Conservation (phyloP, 495 filamentous ascomycete species). For the Clohesyomyces aquaticus region DNA sequence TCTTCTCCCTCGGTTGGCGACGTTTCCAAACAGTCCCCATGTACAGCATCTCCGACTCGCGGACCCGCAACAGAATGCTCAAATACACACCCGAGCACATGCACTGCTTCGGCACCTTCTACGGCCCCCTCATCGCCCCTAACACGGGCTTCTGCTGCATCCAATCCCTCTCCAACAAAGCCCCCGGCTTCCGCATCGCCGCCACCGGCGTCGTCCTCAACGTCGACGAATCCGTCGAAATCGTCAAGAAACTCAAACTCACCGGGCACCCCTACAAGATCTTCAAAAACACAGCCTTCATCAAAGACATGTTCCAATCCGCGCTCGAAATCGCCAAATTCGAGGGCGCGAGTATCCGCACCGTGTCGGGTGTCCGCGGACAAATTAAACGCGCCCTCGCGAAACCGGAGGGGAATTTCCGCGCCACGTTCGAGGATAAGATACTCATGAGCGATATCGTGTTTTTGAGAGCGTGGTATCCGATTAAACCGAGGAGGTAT, state of each 20-base stretch:
- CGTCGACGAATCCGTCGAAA: conserved; percentile 91
- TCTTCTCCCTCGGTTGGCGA: conserved; percentile 97
- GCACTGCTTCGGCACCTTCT: conserved; percentile 96
- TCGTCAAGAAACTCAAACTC: conserved; percentile 98
- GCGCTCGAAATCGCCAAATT: conserved; percentile 96
- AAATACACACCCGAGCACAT: conserved; percentile 98
- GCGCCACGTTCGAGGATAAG: conserved; percentile 98
- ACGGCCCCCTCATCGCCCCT: conserved; percentile 89
- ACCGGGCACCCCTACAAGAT: conserved; percentile 93
- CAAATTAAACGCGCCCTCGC: conserved; percentile 92
- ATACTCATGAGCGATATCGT: conserved; percentile 95
- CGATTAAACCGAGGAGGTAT: conserved; percentile 89
- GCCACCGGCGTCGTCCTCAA: conserved; percentile 90
- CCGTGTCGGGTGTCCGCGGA: conserved; percentile 91
- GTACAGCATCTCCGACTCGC: conserved; percentile 91
- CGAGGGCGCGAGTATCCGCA: conserved; percentile 92
- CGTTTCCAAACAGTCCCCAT: conserved; percentile 90
- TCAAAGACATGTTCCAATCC: conserved; percentile 97
- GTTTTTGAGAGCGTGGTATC: conserved; percentile 95
- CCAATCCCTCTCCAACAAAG: conserved; percentile 85
- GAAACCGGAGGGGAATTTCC: conserved; percentile 92
- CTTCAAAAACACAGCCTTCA: conserved; percentile 98
- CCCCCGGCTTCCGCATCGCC: conserved; percentile 88
- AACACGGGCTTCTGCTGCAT: conserved; percentile 95
- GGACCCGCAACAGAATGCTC: conserved; percentile 93